phyloP scores from a whole-genome alignment of 257 asterid species.

The Solanum bukasovii region DNA sequence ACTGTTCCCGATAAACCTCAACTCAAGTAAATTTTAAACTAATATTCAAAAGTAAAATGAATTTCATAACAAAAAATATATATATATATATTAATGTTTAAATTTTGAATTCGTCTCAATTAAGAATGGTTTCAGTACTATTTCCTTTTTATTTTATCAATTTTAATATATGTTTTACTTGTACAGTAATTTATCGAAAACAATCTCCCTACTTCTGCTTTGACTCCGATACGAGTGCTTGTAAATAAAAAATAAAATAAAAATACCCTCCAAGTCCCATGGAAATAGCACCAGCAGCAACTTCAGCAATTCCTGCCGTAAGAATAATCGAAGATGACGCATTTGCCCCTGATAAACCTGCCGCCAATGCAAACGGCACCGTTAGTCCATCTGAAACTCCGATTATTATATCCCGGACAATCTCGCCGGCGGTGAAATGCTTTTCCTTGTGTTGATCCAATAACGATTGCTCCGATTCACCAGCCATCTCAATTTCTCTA shows the following conservation, averaged over 20 bases:
- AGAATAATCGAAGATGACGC: conserved; percentile 81
- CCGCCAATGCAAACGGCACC: conserved; percentile 95
- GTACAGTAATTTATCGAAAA: accelerated
- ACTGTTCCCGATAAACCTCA: not conserved
- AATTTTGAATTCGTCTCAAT: too few species aligned
- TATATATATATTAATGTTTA: too few species aligned
- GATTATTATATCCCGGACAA: conserved; percentile 80
- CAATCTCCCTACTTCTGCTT: accelerated
- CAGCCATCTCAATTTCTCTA: conserved; percentile 19
- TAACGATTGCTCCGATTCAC: conserved; percentile 29
- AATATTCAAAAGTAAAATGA: not conserved
- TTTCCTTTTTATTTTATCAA: too few species aligned
- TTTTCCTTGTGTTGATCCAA: conserved; percentile 57
- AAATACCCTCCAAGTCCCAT: conserved; percentile 99
- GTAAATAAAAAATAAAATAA: not conserved
- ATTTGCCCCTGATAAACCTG: conserved; percentile 91
- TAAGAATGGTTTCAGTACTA: too few species aligned
- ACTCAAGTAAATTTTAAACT: not conserved
- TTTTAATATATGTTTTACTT: too few species aligned
- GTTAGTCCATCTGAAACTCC: conserved; percentile 96
- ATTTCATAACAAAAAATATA: too few species aligned
- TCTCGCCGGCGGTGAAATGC: conserved; percentile 90
- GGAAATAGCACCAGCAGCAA: conserved; percentile 96
- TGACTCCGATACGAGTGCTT: not conserved
- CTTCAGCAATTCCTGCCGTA: conserved; percentile 93